phyloP scores from a whole-genome alignment of 1,284 basidiomycete genomes.

The Papiliotrema fonsecae region DNA sequence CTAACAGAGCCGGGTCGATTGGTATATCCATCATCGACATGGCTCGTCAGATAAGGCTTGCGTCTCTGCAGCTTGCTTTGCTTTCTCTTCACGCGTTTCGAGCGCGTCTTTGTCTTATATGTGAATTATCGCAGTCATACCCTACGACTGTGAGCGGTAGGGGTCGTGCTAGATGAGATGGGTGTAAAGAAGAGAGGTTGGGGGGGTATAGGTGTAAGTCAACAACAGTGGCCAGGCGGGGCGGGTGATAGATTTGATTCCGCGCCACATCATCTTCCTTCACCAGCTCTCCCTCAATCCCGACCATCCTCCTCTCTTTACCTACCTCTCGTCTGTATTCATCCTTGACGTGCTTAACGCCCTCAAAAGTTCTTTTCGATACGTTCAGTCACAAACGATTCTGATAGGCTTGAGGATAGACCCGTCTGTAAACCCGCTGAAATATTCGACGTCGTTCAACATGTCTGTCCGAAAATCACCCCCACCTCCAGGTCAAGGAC shows the following conservation, averaged over 20 bases:
- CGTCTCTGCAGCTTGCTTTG: not conserved
- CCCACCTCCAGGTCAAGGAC: slow-evolving; percentile 37
- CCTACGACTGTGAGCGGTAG: too few species aligned
- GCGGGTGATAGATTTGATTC: not conserved
- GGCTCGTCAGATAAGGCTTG: not conserved
- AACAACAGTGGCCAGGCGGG: not conserved
- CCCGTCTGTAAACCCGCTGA: too few species aligned
- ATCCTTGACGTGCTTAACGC: not conserved
- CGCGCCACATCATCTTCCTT: not conserved
- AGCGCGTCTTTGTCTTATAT: too few species aligned
- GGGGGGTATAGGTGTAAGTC: not conserved
- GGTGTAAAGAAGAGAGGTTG: not conserved
- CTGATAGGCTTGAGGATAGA: too few species aligned
- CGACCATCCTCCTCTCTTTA: too few species aligned
- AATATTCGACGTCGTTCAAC: not conserved
- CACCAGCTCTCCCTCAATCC: not conserved
- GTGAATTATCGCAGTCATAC: too few species aligned
- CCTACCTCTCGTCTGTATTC: not conserved
- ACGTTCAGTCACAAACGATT: too few species aligned
- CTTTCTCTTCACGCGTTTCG: too few species aligned
- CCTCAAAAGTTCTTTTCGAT: too few species aligned
- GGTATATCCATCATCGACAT: slow-evolving; percentile 14
- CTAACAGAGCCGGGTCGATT: slow-evolving; percentile 30
- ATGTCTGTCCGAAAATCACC: slow-evolving; percentile 46
- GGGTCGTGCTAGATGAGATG: too few species aligned